Conservation (phyloP, 164 flowering plant genomes). For the Vitis amurensis region DNA sequence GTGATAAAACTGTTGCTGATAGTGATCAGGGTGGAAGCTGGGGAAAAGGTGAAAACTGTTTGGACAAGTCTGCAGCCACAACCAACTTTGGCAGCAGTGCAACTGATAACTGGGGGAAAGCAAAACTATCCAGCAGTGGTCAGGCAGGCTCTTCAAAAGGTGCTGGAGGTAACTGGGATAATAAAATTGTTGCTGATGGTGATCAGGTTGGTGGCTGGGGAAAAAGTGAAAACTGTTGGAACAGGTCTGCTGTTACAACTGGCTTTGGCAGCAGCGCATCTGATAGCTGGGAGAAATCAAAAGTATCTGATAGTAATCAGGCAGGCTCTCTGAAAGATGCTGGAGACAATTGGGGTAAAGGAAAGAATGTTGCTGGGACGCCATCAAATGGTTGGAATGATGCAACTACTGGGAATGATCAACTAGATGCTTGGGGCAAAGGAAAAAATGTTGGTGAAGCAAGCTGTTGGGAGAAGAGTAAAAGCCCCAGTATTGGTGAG, state of each 20-base stretch:
- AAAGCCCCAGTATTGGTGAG: conserved; percentile 3
- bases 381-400: conserved; percentile 7
- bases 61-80: no score
- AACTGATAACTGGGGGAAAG: no score
- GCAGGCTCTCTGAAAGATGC: conserved; percentile 10
- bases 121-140: no score
- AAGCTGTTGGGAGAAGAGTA: conserved; percentile 3
- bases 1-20: neutral
- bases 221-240: conserved; percentile 20
- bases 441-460: conserved; percentile 6
- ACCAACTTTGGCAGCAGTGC: no score
- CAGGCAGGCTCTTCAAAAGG: no score
- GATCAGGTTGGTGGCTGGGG: conserved; percentile 29
- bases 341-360: conserved; percentile 24
- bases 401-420: conserved; percentile 12
- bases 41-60: no score
- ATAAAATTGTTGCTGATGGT: conserved; percentile 6
- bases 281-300: conserved; percentile 34
- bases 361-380: neutral
- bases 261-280: conserved; percentile 22
- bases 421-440: conserved; percentile 13
- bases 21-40: no score
- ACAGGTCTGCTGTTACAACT: conserved; percentile 18
- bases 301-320: conserved; percentile 12
- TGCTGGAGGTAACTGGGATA: conserved; percentile 1